phyloP scores from a whole-genome alignment of 805 yeast genomes.

The Wickerhamiella siamensis region DNA sequence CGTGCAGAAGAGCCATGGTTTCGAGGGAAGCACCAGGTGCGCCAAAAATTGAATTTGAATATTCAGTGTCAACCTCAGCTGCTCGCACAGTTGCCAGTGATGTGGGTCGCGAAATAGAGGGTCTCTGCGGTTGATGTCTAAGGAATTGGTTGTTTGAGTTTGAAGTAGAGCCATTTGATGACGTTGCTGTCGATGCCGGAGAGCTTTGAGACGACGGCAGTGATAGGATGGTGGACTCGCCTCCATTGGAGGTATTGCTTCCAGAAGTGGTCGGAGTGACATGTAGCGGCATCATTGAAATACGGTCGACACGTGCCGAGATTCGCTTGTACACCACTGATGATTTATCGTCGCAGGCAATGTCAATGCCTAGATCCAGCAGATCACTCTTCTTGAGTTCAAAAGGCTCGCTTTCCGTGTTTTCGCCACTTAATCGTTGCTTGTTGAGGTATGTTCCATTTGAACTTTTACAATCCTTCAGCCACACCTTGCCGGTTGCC shows the following conservation, averaged over 20 bases:
- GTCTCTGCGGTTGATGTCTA: background rate
- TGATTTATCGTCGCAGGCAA: constrained; percentile 32
- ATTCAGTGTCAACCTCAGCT: background rate
- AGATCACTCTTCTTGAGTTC: constrained; percentile 66
- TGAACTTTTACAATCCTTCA: constrained; percentile 77
- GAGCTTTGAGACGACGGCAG: background rate
- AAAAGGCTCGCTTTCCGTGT: constrained; percentile 35
- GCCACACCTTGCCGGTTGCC: constrained; percentile 46
- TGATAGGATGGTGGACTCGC: background rate
- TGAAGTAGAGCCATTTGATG: background rate
- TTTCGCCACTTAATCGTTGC: constrained; percentile 46
- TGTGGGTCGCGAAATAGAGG: background rate
- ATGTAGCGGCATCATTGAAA: constrained; percentile 40
- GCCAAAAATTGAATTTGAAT: constrained; percentile 22
- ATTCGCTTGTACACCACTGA: constrained; percentile 71
- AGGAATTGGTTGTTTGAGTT: too few relatives aligned
- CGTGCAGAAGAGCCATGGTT: constrained; percentile 24
- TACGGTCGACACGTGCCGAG: constrained; percentile 65
- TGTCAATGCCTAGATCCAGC: constrained; percentile 90
- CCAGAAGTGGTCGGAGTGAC: constrained; percentile 2
- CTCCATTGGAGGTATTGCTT: background rate
- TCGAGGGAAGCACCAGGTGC: constrained; percentile 23
- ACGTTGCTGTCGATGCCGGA: background rate
- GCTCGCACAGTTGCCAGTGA: background rate
- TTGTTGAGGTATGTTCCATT: constrained; percentile 91